phyloP scores from a whole-genome alignment of 2,329 filamentous ascomycete species.

The Scleromitrula shiraiana region DNA sequence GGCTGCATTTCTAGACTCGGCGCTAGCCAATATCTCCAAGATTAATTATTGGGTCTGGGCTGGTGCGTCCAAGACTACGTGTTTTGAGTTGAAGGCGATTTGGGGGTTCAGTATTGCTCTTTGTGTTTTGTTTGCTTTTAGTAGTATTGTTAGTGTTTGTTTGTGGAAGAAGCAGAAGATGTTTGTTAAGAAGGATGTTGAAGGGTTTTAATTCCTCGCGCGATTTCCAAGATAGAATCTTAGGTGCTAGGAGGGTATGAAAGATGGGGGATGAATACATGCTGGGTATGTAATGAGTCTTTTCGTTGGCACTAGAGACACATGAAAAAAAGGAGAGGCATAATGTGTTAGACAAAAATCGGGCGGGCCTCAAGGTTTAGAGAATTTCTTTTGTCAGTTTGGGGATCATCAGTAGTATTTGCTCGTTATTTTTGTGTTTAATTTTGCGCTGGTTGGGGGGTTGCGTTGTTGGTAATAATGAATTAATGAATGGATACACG shows the following conservation, averaged over 20 bases:
- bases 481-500: not conserved
- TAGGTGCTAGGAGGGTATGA: not conserved
- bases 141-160: constrained; percentile 47
- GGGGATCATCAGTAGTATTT: not conserved
- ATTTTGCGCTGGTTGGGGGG: too few relatives aligned
- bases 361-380: not conserved
- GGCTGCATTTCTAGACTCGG: constrained; percentile 37
- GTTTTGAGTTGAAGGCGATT: constrained; percentile 76
- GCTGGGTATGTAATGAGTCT: not conserved
- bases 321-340: not conserved
- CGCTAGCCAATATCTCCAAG: constrained; percentile 36
- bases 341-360: not conserved
- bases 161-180: constrained; percentile 41
- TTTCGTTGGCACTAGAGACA: not conserved
- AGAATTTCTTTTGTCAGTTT: not conserved
- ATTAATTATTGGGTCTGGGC: constrained; percentile 41
- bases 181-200: constrained; percentile 18
- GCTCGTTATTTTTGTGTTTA: too few relatives aligned
- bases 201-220: constrained; percentile 8
- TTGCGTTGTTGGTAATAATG: not conserved
- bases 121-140: constrained; percentile 62
- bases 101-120: constrained; percentile 81
- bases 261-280: not conserved
- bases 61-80: constrained; percentile 52
- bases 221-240: not conserved